phyloP scores from a whole-genome alignment of 108 stramenopile genomes.

The Nannochloropsis gaditana region DNA sequence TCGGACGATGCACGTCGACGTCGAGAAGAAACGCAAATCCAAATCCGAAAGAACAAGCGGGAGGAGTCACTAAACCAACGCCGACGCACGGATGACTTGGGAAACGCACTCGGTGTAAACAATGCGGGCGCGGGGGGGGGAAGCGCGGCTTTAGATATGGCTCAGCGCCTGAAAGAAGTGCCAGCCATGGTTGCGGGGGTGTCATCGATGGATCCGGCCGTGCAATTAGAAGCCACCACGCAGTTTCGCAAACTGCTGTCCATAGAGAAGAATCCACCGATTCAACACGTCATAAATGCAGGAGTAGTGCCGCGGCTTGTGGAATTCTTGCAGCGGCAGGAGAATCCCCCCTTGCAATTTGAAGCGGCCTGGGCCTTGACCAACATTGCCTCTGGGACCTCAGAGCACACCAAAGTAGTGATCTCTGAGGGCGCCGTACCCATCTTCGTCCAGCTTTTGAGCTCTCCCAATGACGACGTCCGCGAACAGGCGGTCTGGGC shows the following conservation, averaged over 20 bases:
- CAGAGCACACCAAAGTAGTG: constrained; percentile 94
- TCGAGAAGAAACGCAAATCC: constrained; percentile 89
- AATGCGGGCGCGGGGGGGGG: background rate
- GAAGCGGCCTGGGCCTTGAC: constrained; percentile 99
- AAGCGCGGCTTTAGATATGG: background rate
- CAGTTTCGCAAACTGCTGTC: constrained; percentile 87
- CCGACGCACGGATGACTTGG: constrained; percentile 48
- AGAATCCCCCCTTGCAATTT: constrained; percentile 73
- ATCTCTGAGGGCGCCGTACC: constrained; percentile 96
- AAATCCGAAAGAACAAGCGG: constrained; percentile 94
- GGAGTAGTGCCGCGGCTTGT: constrained; percentile 95
- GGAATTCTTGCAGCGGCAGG: constrained; percentile 80
- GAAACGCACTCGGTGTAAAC: background rate
- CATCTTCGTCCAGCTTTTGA: constrained; percentile 82
- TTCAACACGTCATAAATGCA: constrained; percentile 91
- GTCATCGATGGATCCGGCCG: constrained; percentile 71
- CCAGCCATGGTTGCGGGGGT: constrained; percentile 83
- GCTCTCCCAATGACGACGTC: constrained; percentile 90
- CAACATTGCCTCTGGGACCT: constrained; percentile 94
- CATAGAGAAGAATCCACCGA: constrained; percentile 96
- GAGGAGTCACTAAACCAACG: constrained; percentile 90
- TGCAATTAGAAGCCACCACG: constrained; percentile 71
- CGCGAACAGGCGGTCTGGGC: constrained; percentile 98
- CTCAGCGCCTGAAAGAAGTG: constrained; percentile 65
- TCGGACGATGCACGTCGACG: constrained; percentile 81